Conservation (phyloP, 192 early-diverging fungal species). For the Podila epigama region DNA sequence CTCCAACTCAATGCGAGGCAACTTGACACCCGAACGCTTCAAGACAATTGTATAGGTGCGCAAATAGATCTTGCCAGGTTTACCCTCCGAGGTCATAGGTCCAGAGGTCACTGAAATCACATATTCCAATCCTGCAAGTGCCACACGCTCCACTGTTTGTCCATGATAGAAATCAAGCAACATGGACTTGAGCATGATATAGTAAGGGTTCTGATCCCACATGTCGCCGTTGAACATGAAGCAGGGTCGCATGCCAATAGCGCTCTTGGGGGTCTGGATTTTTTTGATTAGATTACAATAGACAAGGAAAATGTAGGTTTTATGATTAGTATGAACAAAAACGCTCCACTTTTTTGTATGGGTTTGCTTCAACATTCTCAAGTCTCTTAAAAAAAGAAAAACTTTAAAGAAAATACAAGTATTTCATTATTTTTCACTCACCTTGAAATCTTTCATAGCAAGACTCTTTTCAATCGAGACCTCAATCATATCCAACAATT, state of each 20-base stretch:
- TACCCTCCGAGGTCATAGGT: constrained; percentile 63
- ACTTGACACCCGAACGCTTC: constrained; percentile 87
- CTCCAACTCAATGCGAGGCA: constrained; percentile 89
- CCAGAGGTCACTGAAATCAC: constrained; percentile 85
- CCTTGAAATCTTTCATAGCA: constrained; percentile 78
- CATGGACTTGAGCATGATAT: constrained; percentile 81
- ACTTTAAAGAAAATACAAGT: neutral
- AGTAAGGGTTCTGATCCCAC: constrained; percentile 75
- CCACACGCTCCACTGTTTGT: constrained; percentile 75
- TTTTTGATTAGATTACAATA: neutral
- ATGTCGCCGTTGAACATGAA: constrained; percentile 91
- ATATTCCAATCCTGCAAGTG: constrained; percentile 89
- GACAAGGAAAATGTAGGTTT: neutral
- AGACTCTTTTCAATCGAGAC: constrained; percentile 79
- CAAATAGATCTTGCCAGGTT: constrained; percentile 75
- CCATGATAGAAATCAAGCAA: constrained; percentile 92
- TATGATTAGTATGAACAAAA: neutral
- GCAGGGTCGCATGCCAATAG: constrained; percentile 87
- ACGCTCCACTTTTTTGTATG: too few relatives aligned
- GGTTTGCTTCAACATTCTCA: too few relatives aligned
- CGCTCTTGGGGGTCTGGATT: constrained; percentile 74
- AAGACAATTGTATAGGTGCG: constrained; percentile 81
- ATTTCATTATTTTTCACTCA: constrained; percentile 1
- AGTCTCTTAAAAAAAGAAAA: too few relatives aligned
- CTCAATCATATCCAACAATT: constrained; percentile 96